These are phyloP conservation scores for Phytophthora megakarya DNA, from an alignment of 352 stramenopile genomes.

Conservation along the genomic window DNA sequence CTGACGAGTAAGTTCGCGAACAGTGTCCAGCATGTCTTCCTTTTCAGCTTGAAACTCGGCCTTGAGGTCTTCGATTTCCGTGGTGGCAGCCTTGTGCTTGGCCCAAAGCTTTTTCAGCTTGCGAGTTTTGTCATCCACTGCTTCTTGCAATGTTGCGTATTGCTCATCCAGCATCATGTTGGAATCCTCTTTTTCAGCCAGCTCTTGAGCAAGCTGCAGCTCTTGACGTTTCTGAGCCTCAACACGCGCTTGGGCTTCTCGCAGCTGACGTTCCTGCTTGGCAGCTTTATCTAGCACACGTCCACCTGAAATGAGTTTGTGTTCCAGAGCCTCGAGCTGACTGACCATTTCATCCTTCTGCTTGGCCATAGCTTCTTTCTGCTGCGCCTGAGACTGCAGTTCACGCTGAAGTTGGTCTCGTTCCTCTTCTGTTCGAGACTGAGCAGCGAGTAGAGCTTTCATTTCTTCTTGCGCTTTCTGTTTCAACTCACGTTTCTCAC, in stretches of 20 bases:
- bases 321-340: conserved; percentile 75
- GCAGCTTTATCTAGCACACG: conserved; percentile 94
- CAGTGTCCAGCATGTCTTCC: conserved; percentile 95
- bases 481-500: conserved; percentile 79
- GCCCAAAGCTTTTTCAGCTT: conserved; percentile 96
- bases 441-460: conserved; percentile 82
- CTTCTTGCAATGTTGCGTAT: conserved; percentile 88
- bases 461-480: conserved; percentile 76
- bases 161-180: conserved; percentile 93
- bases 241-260: conserved; percentile 90
- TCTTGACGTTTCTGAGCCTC: conserved; percentile 84
- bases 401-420: conserved; percentile 82
- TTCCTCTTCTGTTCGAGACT: conserved; percentile 91
- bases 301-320: conserved; percentile 91
- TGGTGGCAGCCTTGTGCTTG: conserved; percentile 92
- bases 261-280: conserved; percentile 93
- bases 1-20: conserved; percentile 93
- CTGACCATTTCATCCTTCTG: conserved; percentile 93
- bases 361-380: conserved; percentile 80
- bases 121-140: conserved; percentile 94
- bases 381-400: conserved; percentile 84
- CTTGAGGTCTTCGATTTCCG: conserved; percentile 93
- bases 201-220: conserved; percentile 83
- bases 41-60: conserved; percentile 94
- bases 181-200: conserved; percentile 94